Evolutionary conservation across 164 flowering plant genomes (phyloP).

Genomic region (Cinnamomum micranthum): DNA sequence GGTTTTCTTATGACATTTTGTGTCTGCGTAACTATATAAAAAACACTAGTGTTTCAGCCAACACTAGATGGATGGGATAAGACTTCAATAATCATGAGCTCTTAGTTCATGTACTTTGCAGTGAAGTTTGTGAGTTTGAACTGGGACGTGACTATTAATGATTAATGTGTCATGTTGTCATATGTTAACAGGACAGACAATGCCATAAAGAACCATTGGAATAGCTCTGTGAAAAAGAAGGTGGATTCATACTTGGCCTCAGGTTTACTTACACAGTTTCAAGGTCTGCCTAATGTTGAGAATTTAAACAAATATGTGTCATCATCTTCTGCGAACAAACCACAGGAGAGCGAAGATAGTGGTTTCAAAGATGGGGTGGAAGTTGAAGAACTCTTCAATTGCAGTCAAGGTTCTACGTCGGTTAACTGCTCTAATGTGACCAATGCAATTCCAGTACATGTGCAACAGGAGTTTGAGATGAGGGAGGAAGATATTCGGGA

Average conservation of each 20-base stretch:
- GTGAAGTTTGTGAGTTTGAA: background rate
- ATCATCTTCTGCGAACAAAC: constrained; percentile 44
- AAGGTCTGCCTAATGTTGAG: constrained; percentile 41
- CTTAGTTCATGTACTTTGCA: no score
- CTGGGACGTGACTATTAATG: constrained; percentile 15
- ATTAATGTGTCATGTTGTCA: constrained; percentile 17
- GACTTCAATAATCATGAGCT: no score
- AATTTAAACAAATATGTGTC: constrained; percentile 35
- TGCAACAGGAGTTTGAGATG: constrained; percentile 25
- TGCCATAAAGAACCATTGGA: constrained; percentile 99
- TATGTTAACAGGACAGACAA: constrained; percentile 82
- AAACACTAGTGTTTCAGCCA: background rate
- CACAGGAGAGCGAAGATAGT: constrained; percentile 49
- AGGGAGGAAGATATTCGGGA: constrained; percentile 32
- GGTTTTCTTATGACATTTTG: background rate
- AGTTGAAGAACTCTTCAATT: constrained; percentile 65
- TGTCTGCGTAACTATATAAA: background rate
- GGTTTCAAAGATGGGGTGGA: constrained; percentile 36
- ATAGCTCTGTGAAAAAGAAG: constrained; percentile 95
- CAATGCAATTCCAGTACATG: constrained; percentile 19
- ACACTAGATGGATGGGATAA: background rate
- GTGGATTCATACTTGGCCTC: constrained; percentile 76
- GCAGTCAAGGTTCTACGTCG: constrained; percentile 65
- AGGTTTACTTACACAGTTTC: constrained; percentile 67
- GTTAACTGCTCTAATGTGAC: constrained; percentile 36